phyloP scores from a whole-genome alignment of 139 green algal species.

The Picochlorum sp. region DNA sequence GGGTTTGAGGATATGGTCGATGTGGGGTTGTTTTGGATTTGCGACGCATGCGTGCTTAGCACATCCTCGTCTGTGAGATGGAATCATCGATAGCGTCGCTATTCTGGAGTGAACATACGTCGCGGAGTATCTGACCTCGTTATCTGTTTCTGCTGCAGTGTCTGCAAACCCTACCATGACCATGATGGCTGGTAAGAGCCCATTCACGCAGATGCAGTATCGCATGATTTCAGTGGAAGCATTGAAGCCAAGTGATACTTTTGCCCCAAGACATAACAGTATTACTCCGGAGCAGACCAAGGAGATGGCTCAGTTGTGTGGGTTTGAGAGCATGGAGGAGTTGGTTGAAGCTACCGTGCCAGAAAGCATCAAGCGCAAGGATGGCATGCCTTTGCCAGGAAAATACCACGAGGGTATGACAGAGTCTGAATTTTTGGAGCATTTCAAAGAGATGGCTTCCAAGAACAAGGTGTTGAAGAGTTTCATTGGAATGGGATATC shows the following conservation, averaged over 20 bases:
- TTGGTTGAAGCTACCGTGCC: slow-evolving; percentile 95
- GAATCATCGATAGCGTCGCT: no score
- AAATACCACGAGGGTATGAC: slow-evolving; percentile 70
- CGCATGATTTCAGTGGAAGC: neutral
- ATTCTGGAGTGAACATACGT: no score
- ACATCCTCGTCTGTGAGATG: no score
- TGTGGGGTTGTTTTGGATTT: no score
- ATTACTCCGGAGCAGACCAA: slow-evolving; percentile 59
- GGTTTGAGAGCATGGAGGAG: slow-evolving; percentile 76
- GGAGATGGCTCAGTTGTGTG: slow-evolving; percentile 73
- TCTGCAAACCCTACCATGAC: neutral
- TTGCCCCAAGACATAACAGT: slow-evolving; percentile 94
- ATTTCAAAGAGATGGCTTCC: slow-evolving; percentile 85
- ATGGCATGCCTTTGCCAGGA: slow-evolving; percentile 75
- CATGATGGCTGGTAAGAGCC: neutral
- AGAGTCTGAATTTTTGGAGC: slow-evolving; percentile 80
- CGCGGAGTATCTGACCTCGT: no score
- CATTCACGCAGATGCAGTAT: neutral
- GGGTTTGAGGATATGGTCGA: no score
- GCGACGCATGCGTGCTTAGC: no score
- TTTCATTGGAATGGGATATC: slow-evolving; percentile 98
- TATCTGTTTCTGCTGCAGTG: neutral
- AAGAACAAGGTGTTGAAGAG: slow-evolving; percentile 97
- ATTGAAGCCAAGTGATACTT: slow-evolving; percentile 50
- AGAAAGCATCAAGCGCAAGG: slow-evolving; percentile 62